A percentile compares a stretch with the other conserved stretches of the same genome.
Conservation (phyloP, 164 flowering plant species). For the Houttuynia cordata region DNA sequence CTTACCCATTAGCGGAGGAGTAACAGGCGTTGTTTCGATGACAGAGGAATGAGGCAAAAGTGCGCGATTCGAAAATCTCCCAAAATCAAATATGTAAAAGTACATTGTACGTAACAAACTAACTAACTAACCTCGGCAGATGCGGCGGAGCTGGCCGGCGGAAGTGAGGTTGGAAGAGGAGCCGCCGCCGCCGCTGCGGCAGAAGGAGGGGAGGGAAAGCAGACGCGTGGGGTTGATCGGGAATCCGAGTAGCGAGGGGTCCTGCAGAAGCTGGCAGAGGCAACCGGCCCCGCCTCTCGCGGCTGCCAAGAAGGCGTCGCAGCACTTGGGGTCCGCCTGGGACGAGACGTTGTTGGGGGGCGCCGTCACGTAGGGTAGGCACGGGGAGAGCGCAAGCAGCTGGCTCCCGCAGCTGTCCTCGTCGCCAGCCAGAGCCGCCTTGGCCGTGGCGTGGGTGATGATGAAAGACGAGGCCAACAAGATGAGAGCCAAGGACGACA, state of each 20-base stretch:
- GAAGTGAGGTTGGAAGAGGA: too few species aligned
- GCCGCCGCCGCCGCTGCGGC: background rate
- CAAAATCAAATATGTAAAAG: too few species aligned
- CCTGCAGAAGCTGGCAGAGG: constrained; percentile 1
- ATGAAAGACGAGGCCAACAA: too few species aligned
- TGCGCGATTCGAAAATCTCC: too few species aligned
- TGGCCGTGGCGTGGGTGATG: background rate
- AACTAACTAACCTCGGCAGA: too few species aligned
- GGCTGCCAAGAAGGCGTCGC: constrained; percentile 1
- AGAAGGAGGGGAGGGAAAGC: constrained; percentile 1
- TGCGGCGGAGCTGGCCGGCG: too few species aligned
- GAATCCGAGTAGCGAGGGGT: constrained; percentile 5
- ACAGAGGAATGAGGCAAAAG: too few species aligned
- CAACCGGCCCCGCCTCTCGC: background rate
- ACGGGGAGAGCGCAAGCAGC: constrained; percentile 2
- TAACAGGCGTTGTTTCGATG: too few species aligned
- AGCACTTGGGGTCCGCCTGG: background rate
- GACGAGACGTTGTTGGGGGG: constrained; percentile 4
- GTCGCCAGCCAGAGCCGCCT: background rate
- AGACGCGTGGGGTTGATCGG: constrained; percentile 5
- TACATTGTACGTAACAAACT: too few species aligned
- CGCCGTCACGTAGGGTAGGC: constrained; percentile 2
- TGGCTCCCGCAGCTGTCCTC: constrained; percentile 1
- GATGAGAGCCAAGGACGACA: too few species aligned
- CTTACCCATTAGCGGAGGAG: too few species aligned